Evolutionary conservation across 768 basidiomycete genomes (phyloP).

Genomic region (Suillus luteus): DNA sequence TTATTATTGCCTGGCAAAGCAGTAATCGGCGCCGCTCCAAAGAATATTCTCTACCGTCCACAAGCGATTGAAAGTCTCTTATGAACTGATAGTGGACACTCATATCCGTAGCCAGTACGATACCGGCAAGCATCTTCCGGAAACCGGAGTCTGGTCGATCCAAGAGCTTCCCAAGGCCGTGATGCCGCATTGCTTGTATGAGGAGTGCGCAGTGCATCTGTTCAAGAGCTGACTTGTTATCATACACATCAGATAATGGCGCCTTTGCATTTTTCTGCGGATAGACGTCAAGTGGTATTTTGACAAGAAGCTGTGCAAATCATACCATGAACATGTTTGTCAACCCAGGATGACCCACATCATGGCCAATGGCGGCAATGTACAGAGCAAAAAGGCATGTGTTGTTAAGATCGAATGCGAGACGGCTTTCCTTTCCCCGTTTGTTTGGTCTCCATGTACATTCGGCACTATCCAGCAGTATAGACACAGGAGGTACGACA

Average conservation of each 20-base stretch:
- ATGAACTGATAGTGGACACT: constrained; percentile 87
- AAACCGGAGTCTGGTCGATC: constrained; percentile 60
- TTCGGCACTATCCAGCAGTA: constrained; percentile 51
- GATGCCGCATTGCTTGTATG: constrained; percentile 74
- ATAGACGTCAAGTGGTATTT: constrained; percentile 14
- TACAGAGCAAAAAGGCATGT: constrained; percentile 84
- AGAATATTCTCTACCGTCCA: constrained; percentile 42
- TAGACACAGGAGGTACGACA: constrained; percentile 76
- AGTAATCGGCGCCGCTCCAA: constrained; percentile 59
- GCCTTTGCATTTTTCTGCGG: constrained; percentile 89
- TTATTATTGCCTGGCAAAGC: constrained; percentile 88
- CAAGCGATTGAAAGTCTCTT: constrained; percentile 54
- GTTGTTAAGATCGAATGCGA: constrained; percentile 49
- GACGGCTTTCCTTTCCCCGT: constrained; percentile 41
- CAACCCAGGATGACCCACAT: constrained; percentile 95
- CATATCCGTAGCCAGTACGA: constrained; percentile 96
- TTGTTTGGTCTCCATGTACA: constrained; percentile 41
- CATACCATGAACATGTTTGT: constrained; percentile 92
- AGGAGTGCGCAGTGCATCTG: constrained; percentile 88
- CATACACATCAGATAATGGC: constrained; percentile 85
- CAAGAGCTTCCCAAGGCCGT: constrained; percentile 71
- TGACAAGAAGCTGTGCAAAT: constrained; percentile 18
- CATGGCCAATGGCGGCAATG: constrained; percentile 94
- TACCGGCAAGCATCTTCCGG: constrained; percentile 74
- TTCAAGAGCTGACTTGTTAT: constrained; percentile 88